Evolutionary conservation across 345 rosid genomes (phyloP).

Genomic region (Syzygium aromaticum): DNA sequence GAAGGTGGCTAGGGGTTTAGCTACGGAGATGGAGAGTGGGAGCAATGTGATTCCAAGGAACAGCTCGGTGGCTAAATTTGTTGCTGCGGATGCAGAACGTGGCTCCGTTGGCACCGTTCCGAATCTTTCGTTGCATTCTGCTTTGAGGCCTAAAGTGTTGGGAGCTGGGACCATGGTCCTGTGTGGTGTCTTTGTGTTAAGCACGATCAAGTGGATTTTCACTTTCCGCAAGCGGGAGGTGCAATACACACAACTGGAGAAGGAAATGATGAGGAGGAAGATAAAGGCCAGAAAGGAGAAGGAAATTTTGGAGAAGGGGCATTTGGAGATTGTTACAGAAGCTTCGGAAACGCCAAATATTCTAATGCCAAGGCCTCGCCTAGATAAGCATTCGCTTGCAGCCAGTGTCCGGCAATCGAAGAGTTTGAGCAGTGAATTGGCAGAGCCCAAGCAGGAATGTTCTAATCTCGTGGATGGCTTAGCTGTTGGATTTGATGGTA

Average conservation of each 20-base stretch:
- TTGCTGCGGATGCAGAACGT: conserved; percentile 25
- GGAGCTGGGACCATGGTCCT: conserved; percentile 37
- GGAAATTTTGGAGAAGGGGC: conserved; percentile 34
- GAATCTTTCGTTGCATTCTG: conserved; percentile 19
- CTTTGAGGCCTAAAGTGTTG: conserved; percentile 27
- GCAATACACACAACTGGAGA: conserved; percentile 46
- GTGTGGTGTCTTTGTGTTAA: conserved; percentile 41
- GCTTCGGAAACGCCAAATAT: conserved; percentile 11
- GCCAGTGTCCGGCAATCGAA: conserved; percentile 36
- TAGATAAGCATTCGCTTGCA: conserved; percentile 50
- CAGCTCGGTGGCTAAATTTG: conserved; percentile 60
- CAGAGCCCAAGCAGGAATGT: conserved; percentile 11
- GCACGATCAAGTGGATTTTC: conserved; percentile 40
- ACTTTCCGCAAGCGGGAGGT: conserved; percentile 25
- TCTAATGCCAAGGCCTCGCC: conserved; percentile 40
- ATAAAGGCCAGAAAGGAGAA: conserved; percentile 51
- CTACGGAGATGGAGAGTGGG: conserved; percentile 58
- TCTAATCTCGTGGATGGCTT: conserved; percentile 6
- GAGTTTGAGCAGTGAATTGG: conserved; percentile 20
- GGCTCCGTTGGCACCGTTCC: conserved; percentile 26
- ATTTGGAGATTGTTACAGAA: conserved; percentile 45
- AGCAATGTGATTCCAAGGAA: conserved; percentile 47
- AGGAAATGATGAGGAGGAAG: conserved; percentile 90
- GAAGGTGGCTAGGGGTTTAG: conserved; percentile 39
- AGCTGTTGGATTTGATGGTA: conserved; percentile 18